These are phyloP conservation scores for Scheffersomyces amazonensis DNA, from an alignment of 805 yeast species.

Conservation along the genomic window DNA sequence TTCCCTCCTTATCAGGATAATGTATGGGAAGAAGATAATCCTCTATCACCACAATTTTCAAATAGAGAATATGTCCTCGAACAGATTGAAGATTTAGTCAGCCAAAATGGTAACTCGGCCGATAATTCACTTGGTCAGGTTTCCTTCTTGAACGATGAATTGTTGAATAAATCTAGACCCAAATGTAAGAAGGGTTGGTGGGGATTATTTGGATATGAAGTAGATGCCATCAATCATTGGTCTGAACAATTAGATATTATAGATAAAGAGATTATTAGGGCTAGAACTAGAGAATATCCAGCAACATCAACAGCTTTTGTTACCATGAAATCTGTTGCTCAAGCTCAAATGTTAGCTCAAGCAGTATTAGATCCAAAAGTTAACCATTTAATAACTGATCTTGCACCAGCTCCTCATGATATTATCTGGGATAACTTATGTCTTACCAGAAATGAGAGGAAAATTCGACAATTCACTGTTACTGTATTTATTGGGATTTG, in stretches of 20 bases:
- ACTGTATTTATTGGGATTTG: conserved; percentile 65
- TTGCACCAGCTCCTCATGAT: conserved; percentile 97
- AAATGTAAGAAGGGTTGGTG: conserved; percentile 54
- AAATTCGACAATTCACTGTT: conserved; percentile 59
- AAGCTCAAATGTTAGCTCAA: conserved; percentile 96
- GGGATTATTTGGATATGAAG: conserved; percentile 63
- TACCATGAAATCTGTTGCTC: conserved; percentile 92
- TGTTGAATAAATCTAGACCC: conserved; percentile 48
- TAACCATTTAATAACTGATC: conserved; percentile 70
- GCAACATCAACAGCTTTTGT: conserved; percentile 91
- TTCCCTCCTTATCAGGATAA: not conserved
- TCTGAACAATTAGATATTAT: conserved; percentile 64
- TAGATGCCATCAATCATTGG: conserved; percentile 80
- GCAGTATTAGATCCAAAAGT: conserved; percentile 90
- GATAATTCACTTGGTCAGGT: conserved; percentile 12
- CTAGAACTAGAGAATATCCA: conserved; percentile 66
- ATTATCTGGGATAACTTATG: conserved; percentile 91
- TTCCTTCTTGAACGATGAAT: conserved; percentile 26
- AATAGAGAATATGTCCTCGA: conserved; percentile 19
- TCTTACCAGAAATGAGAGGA: conserved; percentile 69
- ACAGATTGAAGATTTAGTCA: conserved; percentile 13
- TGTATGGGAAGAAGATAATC: not conserved
- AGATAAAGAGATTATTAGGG: conserved; percentile 65
- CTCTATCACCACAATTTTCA: not conserved
- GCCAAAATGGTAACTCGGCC: conserved; percentile 5